Evolutionary conservation across 169 alveolate species (phyloP).

Genomic region (Cryptosporidium andersoni): DNA sequence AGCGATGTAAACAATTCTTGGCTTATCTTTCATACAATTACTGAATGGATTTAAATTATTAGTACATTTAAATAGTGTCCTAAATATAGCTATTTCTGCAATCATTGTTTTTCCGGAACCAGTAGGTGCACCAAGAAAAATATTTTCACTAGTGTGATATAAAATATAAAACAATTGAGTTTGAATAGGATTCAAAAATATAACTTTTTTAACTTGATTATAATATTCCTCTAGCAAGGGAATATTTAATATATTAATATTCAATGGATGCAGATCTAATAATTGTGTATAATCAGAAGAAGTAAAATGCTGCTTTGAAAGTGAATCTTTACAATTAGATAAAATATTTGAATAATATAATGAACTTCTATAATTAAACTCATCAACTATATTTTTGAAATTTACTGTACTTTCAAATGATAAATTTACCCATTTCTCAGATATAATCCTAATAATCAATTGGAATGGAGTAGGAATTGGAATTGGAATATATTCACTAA

Average conservation of each 20-base stretch:
- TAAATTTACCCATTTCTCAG: conserved; percentile 58
- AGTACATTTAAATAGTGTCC: conserved; percentile 85
- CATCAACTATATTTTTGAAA: conserved; percentile 47
- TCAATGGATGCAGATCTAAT: conserved; percentile 84
- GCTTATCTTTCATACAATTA: conserved; percentile 70
- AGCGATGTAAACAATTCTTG: conserved; percentile 95
- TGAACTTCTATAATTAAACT: conserved; percentile 47
- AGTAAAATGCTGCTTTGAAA: conserved; percentile 38
- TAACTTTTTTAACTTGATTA: conserved; percentile 79
- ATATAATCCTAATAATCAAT: conserved; percentile 74
- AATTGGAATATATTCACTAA: conserved; percentile 72
- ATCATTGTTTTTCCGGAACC: conserved; percentile 97
- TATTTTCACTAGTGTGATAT: conserved; percentile 94
- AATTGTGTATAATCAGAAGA: conserved; percentile 80
- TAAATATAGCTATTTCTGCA: conserved; percentile 95
- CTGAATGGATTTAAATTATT: conserved; percentile 72
- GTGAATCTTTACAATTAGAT: conserved; percentile 26
- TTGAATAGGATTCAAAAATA: conserved; percentile 94
- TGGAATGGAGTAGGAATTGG: conserved; percentile 70
- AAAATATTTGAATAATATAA: conserved; percentile 44
- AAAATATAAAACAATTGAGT: conserved; percentile 95
- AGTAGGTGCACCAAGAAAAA: conserved; percentile 99
- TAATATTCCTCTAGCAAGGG: conserved; percentile 26
- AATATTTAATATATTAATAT: conserved; percentile 75
- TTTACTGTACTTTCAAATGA: conserved; percentile 54